Conservation (phyloP, 306 rosid species). For the Quercus robur region DNA sequence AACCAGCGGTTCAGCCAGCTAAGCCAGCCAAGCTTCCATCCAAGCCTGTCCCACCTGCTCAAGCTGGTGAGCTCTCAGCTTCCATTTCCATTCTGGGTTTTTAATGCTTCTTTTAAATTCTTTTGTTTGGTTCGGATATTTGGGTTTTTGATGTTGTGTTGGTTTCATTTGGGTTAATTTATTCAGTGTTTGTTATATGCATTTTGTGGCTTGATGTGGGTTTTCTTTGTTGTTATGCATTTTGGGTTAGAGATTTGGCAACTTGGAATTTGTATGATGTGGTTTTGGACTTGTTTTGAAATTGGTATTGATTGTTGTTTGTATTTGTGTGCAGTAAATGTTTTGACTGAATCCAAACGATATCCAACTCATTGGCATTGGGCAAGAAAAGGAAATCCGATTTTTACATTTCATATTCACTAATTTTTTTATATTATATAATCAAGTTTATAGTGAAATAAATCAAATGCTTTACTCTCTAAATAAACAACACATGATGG, state of each 20-base stretch:
- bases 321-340: background rate
- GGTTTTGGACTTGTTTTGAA: background rate
- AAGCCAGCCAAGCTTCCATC: conserved; percentile 58
- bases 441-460: no score
- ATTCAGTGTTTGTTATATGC: background rate
- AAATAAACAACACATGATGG: no score
- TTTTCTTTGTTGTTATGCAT: background rate
- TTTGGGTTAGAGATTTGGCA: background rate
- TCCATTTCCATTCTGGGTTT: background rate
- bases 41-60: conserved; percentile 64
- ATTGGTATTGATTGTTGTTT: background rate
- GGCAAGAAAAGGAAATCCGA: no score
- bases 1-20: conserved; percentile 22
- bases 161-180: background rate
- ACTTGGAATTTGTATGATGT: background rate
- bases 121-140: no score
- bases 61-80: conserved; percentile 43
- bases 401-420: background rate
- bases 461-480: no score
- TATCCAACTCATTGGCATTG: background rate
- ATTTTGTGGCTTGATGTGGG: background rate
- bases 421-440: background rate
- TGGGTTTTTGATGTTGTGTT: background rate
- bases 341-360: background rate
- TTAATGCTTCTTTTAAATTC: background rate